Conservation (phyloP, 108 stramenopile genomes). For the Seminavis robusta region DNA sequence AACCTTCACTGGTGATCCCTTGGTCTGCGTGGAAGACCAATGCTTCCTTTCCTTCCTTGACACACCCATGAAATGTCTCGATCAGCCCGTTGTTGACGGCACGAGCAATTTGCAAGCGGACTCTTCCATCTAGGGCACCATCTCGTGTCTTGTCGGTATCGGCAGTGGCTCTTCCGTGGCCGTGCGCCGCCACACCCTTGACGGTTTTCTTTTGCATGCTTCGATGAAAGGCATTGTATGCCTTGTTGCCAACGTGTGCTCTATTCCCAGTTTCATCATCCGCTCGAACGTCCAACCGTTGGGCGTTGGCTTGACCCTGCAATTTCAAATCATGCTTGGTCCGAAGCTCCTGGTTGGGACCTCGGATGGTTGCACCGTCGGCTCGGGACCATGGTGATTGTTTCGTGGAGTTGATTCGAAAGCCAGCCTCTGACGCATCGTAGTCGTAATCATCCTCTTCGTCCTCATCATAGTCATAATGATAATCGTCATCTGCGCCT, state of each 20-base stretch:
- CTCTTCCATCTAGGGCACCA: slow-evolving; percentile 65
- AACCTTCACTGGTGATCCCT: slow-evolving; percentile 43
- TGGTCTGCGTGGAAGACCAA: slow-evolving; percentile 71
- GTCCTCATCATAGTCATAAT: slow-evolving; percentile 23
- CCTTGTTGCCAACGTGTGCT: slow-evolving; percentile 37
- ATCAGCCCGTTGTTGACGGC: slow-evolving; percentile 72
- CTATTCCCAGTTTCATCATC: slow-evolving; percentile 12
- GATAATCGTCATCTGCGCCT: slow-evolving; percentile 3
- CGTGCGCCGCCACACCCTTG: slow-evolving; percentile 74
- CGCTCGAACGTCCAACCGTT: slow-evolving; percentile 28
- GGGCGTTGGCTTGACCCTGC: slow-evolving; percentile 52
- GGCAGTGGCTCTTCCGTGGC: slow-evolving; percentile 64
- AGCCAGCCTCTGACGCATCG: slow-evolving; percentile 22
- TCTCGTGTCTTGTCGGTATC: slow-evolving; percentile 56
- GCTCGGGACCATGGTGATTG: slow-evolving; percentile 38
- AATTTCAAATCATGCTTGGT: slow-evolving; percentile 77
- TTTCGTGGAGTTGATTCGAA: slow-evolving; percentile 51
- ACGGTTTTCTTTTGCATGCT: slow-evolving; percentile 33
- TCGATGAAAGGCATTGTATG: slow-evolving; percentile 59
- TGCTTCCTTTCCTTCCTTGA: slow-evolving; percentile 85
- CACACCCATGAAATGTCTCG: slow-evolving; percentile 62
- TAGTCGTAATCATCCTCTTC: slow-evolving; percentile 28
- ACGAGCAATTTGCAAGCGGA: slow-evolving; percentile 53
- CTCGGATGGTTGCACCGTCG: slow-evolving; percentile 51
- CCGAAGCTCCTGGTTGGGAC: slow-evolving; percentile 63